Base-by-base conservation (phyloP, 345 rosid genomes). In the Tarenaya hassleriana region DNA sequence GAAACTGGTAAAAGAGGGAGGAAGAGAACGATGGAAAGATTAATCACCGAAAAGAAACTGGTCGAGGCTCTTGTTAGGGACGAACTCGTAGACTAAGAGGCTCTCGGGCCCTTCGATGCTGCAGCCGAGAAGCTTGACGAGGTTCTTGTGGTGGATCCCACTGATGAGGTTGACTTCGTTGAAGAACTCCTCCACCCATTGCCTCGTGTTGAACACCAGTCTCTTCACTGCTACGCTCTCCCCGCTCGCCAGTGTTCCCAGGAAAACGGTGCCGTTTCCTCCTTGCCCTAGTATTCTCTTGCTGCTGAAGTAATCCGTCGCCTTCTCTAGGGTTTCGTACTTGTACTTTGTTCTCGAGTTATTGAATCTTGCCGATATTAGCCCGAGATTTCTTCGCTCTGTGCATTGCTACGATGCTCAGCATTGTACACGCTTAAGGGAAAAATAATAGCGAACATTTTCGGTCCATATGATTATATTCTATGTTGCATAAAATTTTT, bases 181-280 rank as follows among this genome's bases (percentile, higher is more conserved):
- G 65, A 72, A 67, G 34, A 82, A 69, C 41, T 75, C 77, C 15
- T 41, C 55, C 0, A 58, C 53, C 62, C 61, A 58, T 14, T 56
- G 58, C 65, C 60, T 67, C 33, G 71, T 58, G 24, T 45, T 55
- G 3, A 63, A 43, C 16, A 62, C 69, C n/a, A 79, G 34, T 19
- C 80, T 76, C 47, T 83, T 83, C 43, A 83, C 60, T 10, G 86
- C 83, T 12, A 79, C 73, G 63, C 69, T 84, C 45, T 84, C 71
- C 5, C 90, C 80, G 53, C 79, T 75, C 39, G 63, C 58, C 10
- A 82, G 64, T 20, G 66, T 69, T 38, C 90, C 90, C 75, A 73
- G 39, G 34, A 55, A 74, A 34, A 74, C 78, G 57, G 75, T 70
- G 18, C 79, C 85, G 40, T 47, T 76, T 59, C 81, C 85, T 63